Base-by-base conservation (phyloP, 805 yeast genomes). In the Nakazawaea pomicola region DNA sequence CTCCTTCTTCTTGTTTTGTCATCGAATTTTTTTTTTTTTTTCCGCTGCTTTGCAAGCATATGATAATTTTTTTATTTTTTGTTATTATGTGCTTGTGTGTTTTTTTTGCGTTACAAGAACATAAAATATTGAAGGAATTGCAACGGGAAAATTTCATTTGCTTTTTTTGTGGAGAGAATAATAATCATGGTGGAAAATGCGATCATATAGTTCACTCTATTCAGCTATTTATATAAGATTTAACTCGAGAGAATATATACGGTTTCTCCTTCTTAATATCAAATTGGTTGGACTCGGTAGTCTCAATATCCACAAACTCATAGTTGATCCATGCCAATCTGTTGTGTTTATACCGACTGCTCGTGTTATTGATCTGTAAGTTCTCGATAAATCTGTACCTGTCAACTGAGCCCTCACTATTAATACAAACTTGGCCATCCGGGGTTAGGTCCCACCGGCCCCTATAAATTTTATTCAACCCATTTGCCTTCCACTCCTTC, bases 321-420 rank as follows among this genome's bases (percentile, higher is more conserved):
- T 83, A 83, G 18, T 62, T 62, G 5, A 70, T 54, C 97, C 97
- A 89, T 38, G 74, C 70, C 41, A 90, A 62, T 54, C 83, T 80
- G 51, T 83, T 80, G 53, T 80, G 89, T 46, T 72, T 74, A 45
- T 73, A 72, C 24, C 54, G 57, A 37, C 71, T 70, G 1, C 89
- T 90, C 29, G 80, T 67, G 33, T 75, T 69, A 38, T 66, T 68
- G 28, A 90, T 74, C 45, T 70, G 68, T 39, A 84, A 66, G 48
- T 71, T 70, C 61, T 87, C 88, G 40, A 71, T 70, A 56, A 85
- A 86, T 10, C 65, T 56, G 52, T 81, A 85, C 43, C 72, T 72
- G 3, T 74, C 72, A 8, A 76, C 81, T 2, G 79, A 65, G 19
- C 93, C 86, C 34, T 68, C 68, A 12, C 75, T 61, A 8, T 69